phyloP scores from a whole-genome alignment of 805 yeast genomes.

The Diddensiella transvaalensis region DNA sequence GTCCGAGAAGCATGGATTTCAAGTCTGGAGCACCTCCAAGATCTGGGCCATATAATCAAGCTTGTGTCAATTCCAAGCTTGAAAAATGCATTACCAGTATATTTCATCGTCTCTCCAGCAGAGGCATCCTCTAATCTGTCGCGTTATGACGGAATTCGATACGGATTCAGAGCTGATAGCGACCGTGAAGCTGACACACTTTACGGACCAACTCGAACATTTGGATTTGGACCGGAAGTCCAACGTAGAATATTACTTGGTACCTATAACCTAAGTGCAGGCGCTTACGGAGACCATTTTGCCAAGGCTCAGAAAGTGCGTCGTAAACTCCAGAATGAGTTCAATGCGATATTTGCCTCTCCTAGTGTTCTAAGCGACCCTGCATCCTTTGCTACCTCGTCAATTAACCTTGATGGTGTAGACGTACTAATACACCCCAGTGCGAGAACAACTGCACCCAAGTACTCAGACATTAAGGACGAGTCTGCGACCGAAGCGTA shows the following conservation, averaged over 20 bases:
- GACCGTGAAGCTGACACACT: conserved; percentile 35
- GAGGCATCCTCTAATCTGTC: conserved; percentile 93
- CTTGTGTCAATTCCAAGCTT: conserved; percentile 71
- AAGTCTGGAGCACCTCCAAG: conserved; percentile 43
- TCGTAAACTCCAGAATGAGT: conserved; percentile 55
- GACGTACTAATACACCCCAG: conserved; percentile 80
- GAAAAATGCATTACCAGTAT: conserved; percentile 65
- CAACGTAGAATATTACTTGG: conserved; percentile 81
- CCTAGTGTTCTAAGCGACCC: conserved; percentile 41
- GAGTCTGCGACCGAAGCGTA: conserved; percentile 56
- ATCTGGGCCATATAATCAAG: conserved; percentile 50
- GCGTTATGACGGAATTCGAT: conserved; percentile 86
- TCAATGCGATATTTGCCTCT: conserved; percentile 57
- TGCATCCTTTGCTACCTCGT: too few relatives aligned
- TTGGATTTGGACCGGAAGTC: conserved; percentile 78
- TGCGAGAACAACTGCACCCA: conserved; percentile 53
- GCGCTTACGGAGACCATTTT: conserved; percentile 68
- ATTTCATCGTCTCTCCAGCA: conserved; percentile 84
- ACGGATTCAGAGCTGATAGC: conserved; percentile 53
- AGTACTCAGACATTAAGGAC: conserved; percentile 41
- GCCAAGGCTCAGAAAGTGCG: conserved; percentile 71
- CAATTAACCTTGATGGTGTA: conserved; percentile 30
- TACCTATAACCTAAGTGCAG: conserved; percentile 77
- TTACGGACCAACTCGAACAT: conserved; percentile 57
- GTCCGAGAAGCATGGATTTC: conserved; percentile 48